These are phyloP conservation scores for Antitrichia curtipendula DNA, from an alignment of 225 moss, liverwort and hornwort species.

Conservation along the genomic window DNA sequence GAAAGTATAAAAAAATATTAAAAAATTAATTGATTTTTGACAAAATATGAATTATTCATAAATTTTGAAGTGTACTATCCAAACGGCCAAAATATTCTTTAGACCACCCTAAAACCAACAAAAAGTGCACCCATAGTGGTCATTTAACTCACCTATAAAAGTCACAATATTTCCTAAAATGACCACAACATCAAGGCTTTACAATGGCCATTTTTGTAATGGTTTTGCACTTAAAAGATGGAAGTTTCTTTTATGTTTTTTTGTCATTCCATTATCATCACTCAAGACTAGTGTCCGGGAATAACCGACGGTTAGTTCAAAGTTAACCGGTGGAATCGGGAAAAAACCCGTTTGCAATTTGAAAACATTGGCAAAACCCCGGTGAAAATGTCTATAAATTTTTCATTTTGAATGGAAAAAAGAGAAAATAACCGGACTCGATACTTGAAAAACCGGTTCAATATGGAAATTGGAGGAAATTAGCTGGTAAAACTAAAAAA, in stretches of 20 bases:
- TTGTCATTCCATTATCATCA: accelerated
- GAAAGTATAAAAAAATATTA: no score
- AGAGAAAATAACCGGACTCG: no score
- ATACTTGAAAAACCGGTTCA: no score
- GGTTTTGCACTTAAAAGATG: neutral
- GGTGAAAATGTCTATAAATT: no score
- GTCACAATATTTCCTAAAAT: neutral
- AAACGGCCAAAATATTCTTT: neutral
- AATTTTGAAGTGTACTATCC: neutral
- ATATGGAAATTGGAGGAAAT: no score
- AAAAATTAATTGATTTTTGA: neutral
- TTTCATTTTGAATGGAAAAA: no score
- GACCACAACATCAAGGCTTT: neutral
- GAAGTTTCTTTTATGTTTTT: neutral
- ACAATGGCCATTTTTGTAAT: neutral
- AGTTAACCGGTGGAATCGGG: no score
- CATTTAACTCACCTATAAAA: neutral
- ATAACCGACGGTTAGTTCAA: no score
- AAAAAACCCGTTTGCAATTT: no score
- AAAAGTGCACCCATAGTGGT: neutral
- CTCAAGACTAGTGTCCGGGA: no score
- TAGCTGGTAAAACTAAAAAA: no score
- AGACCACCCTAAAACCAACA: neutral
- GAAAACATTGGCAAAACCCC: no score
- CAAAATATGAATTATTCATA: neutral